Base-by-base conservation (phyloP, 495 filamentous ascomycete species). In the Aspergillus mulundensis region DNA sequence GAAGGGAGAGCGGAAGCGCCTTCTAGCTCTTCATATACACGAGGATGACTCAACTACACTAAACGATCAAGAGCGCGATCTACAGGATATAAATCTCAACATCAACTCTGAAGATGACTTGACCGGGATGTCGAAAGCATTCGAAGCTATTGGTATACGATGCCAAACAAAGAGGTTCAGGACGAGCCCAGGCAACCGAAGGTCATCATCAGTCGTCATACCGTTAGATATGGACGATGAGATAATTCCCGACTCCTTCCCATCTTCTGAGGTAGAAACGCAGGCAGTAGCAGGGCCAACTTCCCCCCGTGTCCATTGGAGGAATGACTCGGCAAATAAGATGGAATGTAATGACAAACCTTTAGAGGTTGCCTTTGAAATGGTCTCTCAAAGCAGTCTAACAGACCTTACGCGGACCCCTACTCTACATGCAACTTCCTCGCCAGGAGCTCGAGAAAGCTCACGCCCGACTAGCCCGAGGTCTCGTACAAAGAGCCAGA, bases 181-280 rank as follows among this genome's bases (percentile, higher is more conserved):
- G 12, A 41, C 11, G n/a, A 38, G n/a, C 2, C 18, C 32, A 12
- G 24, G 5, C 0, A 25, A 16, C 36, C 61, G 50, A 30, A 58
- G 45, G 28, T 52, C 51, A 28, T 62, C 60, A 21, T 53, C 49
- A 5, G 19, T 59, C 1, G 11, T 59, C 36, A 43, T 61, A 49
- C 34, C 50, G 5, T 38, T 64, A 50, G 58, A 64, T 44, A 48
- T 34, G 14, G 56, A 20, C 3, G 56, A 61, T 0, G 53, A 59
- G 19, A 44, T 63, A 18, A 15, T 25, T 28, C 42, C 12, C 14
- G 49, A 41, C 41, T 53, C 41, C 11, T 42, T 32, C n/a, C 38
- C 19, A 6, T 7, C 23, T n/a, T 34, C 48, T 23, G 15, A 19
- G 16, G n/a, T 14, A 16, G 8, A 20, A 34, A n/a, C 23, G 0